Percentiles rank a stretch among this genome's conserved stretches.
phyloP scores from a whole-genome alignment of 2,329 filamentous ascomycete genomes.

The Colletotrichum tropicale region DNA sequence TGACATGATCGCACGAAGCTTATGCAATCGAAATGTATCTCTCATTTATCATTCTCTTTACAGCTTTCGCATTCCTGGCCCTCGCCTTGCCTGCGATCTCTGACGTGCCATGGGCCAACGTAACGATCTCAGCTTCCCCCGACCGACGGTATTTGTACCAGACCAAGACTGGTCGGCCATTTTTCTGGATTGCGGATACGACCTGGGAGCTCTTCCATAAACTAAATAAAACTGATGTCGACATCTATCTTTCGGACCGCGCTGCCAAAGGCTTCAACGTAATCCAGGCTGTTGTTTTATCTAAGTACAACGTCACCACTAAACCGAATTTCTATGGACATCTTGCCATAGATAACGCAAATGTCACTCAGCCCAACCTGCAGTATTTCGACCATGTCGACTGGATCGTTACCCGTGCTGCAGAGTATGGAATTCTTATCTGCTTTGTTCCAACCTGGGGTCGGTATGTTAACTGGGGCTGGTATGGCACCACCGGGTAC shows the following conservation, averaged over 20 bases:
- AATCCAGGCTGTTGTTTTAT: background rate
- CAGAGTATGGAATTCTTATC: background rate
- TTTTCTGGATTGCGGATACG: background rate
- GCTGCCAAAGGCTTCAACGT: background rate
- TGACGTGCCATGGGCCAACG: background rate
- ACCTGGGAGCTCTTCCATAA: background rate
- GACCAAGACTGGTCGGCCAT: background rate
- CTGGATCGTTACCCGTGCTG: background rate
- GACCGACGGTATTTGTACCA: background rate
- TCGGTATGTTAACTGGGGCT: background rate
- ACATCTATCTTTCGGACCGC: background rate
- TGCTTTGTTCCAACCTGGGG: background rate
- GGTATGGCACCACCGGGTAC: background rate
- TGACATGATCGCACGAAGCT: background rate
- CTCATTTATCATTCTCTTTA: background rate
- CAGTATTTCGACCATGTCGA: background rate
- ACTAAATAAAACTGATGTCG: background rate
- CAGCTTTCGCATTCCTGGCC: background rate
- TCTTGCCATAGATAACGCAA: background rate
- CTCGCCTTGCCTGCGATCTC: background rate
- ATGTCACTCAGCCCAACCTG: background rate
- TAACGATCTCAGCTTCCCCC: background rate
- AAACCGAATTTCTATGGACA: background rate
- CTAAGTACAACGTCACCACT: background rate
- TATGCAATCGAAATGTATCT: background rate